phyloP scores from a whole-genome alignment of 768 basidiomycete species.

The Pulveroboletus sp. region DNA sequence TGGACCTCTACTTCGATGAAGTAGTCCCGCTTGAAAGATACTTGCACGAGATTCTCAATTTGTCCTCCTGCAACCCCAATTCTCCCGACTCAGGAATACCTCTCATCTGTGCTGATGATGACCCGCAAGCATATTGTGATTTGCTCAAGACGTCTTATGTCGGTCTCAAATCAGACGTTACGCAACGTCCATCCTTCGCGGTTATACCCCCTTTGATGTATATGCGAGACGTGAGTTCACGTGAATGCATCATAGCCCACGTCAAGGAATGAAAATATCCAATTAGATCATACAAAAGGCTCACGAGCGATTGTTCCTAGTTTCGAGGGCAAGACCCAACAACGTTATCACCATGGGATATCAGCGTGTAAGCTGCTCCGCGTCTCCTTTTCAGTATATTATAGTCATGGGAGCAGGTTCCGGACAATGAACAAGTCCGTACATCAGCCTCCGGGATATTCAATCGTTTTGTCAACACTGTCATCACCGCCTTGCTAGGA shows the following conservation, averaged over 20 bases:
- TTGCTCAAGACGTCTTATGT: constrained; percentile 48
- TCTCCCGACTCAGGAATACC: constrained; percentile 6
- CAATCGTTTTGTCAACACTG: constrained; percentile 69
- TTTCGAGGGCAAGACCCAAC: constrained; percentile 33
- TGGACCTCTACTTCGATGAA: constrained; percentile 41
- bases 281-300: constrained; percentile 57
- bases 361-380: constrained; percentile 39
- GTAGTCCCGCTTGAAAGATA: constrained; percentile 39
- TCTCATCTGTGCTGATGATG: constrained; percentile 11
- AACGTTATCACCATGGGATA: constrained; percentile 71
- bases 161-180: constrained; percentile 29
- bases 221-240: constrained; percentile 48
- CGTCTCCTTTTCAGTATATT: neutral
- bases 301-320: constrained; percentile 49
- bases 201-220: constrained; percentile 40
- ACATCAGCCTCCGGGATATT: constrained; percentile 41
- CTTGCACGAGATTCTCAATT: constrained; percentile 34
- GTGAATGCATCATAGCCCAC: neutral
- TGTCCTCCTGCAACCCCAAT: constrained; percentile 5
- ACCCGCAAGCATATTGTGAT: constrained; percentile 27
- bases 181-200: constrained; percentile 23
- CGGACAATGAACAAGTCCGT: constrained; percentile 36
- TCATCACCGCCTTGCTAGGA: constrained; percentile 59
- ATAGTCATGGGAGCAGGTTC: constrained; percentile 10
- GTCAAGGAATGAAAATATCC: neutral